Percentiles rank a stretch among this genome's conserved stretches.
Evolutionary conservation across 306 rosid species (phyloP).

Genomic region (Adenanthera pavonina): DNA sequence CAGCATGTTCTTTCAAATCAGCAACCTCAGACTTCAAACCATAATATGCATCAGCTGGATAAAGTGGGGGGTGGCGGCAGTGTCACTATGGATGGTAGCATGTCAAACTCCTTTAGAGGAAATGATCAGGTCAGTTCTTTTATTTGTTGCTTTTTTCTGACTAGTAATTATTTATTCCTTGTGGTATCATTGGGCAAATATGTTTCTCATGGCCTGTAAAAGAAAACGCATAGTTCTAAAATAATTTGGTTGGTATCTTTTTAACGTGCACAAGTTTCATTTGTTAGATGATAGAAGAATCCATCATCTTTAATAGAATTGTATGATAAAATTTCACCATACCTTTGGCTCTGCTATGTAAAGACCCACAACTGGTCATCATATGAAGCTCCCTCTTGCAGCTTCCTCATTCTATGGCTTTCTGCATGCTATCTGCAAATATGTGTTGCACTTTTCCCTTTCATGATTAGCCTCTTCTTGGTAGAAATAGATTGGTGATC

Average conservation of each 20-base stretch:
- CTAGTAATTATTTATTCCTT: conserved; percentile 6
- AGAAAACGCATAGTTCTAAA: neutral
- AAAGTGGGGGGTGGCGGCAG: conserved; percentile 83
- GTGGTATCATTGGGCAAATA: neutral
- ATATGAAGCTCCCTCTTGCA: neutral
- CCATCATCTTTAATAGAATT: neutral
- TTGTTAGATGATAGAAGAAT: neutral
- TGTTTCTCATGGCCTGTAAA: neutral
- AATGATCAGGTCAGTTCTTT: conserved; percentile 88
- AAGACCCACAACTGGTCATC: neutral
- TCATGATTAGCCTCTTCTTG: neutral
- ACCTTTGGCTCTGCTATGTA: conserved; percentile 10
- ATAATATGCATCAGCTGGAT: conserved; percentile 84
- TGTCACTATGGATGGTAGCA: conserved; percentile 79
- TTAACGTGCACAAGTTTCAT: neutral
- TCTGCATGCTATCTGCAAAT: neutral
- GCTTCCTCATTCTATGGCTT: neutral
- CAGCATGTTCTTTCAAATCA: conserved; percentile 87
- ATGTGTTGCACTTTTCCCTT: neutral
- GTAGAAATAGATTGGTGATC: neutral
- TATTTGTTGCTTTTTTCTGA: conserved; percentile 13
- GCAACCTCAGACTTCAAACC: conserved; percentile 84
- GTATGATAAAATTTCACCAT: neutral
- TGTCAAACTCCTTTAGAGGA: conserved; percentile 94
- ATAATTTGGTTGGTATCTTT: neutral